Evolutionary conservation across 1,284 basidiomycete species (phyloP), one percentile per base, ranked within the genome.

Genomic region (Ceratobasidium sp.): DNA sequence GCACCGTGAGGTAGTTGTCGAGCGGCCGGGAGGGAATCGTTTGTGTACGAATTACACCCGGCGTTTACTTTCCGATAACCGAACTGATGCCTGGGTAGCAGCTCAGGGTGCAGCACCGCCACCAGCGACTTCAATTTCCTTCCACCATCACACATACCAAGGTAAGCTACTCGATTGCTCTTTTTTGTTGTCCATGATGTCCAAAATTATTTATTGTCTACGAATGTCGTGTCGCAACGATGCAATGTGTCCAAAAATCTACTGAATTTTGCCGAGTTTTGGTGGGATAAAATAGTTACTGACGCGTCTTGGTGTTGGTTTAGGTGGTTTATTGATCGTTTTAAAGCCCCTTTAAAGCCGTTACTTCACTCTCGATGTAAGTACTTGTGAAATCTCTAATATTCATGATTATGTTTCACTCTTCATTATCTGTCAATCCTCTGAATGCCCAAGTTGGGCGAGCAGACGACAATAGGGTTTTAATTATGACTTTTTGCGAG

Each of bases 401-500:
- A 75, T 39, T 20, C 63, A 86, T 86, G 86, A 87, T 87, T 87
- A 87, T 79, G 83, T 77, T 78, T 71, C 81, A 77, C 68, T 51
- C 77, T 78, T 77, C 53, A 28, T 81, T 83, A 81, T 89, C 88
- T 89, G 88, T 89, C 88, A 89, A 89, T 89, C 89, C 88, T 83
- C 88, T 83, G 85, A 89, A 84, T 83, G 83, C 83, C 81, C 79
- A 78, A 80, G 78, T 75, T 82, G 51, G 77, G 82, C 72, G 78
- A 78, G 33, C 55, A 72, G 78, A 77, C 78, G 81, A 81, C 77
- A 79, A 80, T 46, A 79, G 77, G 79, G 73, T 80, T 82, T 79
- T 79, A n/a, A 80, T 80, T 81, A 84, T 83, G 83, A 84, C 46
- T n/a, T 49, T 72, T 81, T 67, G 15, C 55, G 64, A 51, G 39